Conservation (phyloP, 176 grass and related monocot species). For the Triticum monococcum region DNA sequence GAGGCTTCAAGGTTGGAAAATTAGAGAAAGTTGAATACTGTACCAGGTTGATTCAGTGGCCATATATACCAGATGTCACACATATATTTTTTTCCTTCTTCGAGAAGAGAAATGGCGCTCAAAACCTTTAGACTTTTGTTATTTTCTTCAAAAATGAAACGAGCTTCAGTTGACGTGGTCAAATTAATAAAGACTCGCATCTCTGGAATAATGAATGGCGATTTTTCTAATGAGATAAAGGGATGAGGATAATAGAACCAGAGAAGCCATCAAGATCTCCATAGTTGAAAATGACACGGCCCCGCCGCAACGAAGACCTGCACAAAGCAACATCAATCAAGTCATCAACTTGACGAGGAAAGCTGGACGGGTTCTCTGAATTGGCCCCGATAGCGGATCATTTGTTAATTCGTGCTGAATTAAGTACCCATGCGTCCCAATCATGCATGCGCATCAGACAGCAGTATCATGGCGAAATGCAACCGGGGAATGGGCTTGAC, state of each 20-base stretch:
- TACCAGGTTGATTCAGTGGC: neutral
- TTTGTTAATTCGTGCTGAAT: neutral
- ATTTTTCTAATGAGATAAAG: neutral
- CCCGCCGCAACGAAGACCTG: neutral
- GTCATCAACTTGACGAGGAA: neutral
- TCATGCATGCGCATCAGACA: conserved; percentile 5
- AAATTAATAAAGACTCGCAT: neutral
- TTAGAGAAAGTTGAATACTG: neutral
- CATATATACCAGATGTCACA: no score
- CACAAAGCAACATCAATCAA: neutral
- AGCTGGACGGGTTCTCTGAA: neutral
- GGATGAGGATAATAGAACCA: neutral
- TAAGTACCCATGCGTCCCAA: neutral
- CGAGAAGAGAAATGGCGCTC: neutral
- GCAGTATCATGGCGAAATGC: neutral
- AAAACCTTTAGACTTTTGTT: neutral
- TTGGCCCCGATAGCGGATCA: neutral
- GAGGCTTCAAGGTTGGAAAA: neutral
- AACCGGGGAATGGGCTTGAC: neutral
- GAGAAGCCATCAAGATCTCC: neutral
- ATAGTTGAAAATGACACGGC: neutral
- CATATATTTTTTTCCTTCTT: neutral
- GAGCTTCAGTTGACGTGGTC: neutral
- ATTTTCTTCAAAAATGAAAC: neutral
- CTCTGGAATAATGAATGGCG: no score